phyloP scores from a whole-genome alignment of 2,329 filamentous ascomycete species.

The Microcera coccophila region DNA sequence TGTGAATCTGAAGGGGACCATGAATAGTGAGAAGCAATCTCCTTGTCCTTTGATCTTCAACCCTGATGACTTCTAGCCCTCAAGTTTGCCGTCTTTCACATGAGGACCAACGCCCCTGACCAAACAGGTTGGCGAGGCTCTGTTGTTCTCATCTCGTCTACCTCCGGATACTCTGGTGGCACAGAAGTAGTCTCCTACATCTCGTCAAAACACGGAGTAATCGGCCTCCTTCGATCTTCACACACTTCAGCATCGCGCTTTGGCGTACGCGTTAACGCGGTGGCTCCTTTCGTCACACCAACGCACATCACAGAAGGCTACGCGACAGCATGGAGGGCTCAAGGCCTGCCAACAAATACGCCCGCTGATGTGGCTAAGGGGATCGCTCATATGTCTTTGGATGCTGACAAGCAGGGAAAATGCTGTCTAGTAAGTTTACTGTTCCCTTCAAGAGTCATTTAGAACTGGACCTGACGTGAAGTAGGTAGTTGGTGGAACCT shows the following conservation, averaged over 20 bases:
- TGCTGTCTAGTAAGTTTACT: conserved; percentile 6
- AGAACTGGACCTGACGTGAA: not conserved
- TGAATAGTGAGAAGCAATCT: conserved; percentile 11
- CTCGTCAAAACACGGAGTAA: conserved; percentile 18
- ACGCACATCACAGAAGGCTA: conserved; percentile 7
- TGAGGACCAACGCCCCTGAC: conserved; percentile 8
- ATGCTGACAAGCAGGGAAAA: conserved; percentile 5
- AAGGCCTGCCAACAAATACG: conserved; percentile 8
- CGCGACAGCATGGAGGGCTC: conserved; percentile 5
- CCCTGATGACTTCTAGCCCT: conserved; percentile 1
- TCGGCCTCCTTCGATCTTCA: conserved; percentile 13
- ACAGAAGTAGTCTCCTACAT: conserved; percentile 15
- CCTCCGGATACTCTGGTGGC: conserved; percentile 17
- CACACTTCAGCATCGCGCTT: conserved; percentile 2
- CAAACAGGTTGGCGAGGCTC: conserved; percentile 10
- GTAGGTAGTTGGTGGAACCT: conserved; percentile 4
- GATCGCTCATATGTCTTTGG: conserved; percentile 8
- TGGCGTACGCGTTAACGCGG: conserved; percentile 11
- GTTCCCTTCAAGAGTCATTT: not conserved
- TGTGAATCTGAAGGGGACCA: conserved; percentile 17
- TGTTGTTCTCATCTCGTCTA: conserved; percentile 13
- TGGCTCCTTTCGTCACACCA: conserved; percentile 16
- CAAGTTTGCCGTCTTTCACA: conserved; percentile 5
- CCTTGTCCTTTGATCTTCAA: not conserved
- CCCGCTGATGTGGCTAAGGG: conserved; percentile 3